These are phyloP conservation scores for Suillus subalutaceus DNA, from an alignment of 768 basidiomycete genomes.

Conservation along the genomic window DNA sequence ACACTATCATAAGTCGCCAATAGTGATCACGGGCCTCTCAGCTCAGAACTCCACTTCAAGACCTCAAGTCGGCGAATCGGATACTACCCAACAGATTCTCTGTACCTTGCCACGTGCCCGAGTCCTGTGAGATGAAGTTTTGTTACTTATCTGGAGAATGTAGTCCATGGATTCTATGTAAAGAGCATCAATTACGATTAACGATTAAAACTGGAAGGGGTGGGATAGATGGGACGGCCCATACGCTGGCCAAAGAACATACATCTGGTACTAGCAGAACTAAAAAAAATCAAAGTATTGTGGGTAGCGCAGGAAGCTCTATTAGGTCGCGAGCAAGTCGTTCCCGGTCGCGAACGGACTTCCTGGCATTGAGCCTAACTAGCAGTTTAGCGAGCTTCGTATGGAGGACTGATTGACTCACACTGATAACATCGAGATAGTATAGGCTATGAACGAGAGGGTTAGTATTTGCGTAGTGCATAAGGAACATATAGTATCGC, in stretches of 20 bases:
- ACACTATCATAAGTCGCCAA: no score
- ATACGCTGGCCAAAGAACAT: neutral
- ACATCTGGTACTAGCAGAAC: neutral
- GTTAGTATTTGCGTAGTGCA: neutral
- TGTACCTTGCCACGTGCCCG: neutral
- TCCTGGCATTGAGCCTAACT: constrained; percentile 13
- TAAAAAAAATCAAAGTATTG: constrained; percentile 8
- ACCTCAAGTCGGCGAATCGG: neutral
- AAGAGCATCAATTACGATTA: neutral
- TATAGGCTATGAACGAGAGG: constrained; percentile 16
- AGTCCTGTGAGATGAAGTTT: neutral
- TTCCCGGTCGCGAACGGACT: constrained; percentile 20
- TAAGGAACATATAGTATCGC: neutral
- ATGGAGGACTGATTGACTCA: constrained; percentile 10
- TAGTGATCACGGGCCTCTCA: no score
- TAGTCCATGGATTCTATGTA: neutral
- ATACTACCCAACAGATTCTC: neutral
- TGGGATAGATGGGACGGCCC: neutral
- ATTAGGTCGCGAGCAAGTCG: neutral
- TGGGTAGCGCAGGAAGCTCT: constrained; percentile 23
- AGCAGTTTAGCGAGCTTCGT: neutral
- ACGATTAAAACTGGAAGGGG: neutral
- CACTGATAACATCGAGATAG: constrained; percentile 28
- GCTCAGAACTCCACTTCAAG: no score
- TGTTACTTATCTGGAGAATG: neutral